Evolutionary conservation across 768 basidiomycete genomes (phyloP), one percentile per base, ranked within the genome.

Genomic region (Agaricus blazei): DNA sequence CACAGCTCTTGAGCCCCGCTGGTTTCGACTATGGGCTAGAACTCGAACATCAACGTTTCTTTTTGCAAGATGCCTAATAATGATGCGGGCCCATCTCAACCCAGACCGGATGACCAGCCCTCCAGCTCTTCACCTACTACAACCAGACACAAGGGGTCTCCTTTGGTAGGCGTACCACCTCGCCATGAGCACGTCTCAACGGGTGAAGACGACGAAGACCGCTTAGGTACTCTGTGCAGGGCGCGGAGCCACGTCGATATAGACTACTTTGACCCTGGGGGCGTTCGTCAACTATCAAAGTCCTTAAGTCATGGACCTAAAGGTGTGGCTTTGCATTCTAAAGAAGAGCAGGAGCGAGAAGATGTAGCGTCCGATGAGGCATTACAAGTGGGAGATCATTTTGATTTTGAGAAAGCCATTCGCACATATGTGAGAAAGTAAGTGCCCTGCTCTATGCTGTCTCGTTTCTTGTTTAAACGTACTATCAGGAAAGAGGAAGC

Each of bases 191-290:
- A 5, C 6, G 31, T 26, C 19, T 28, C 41, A 26, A 29, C 29
- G 49, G 15, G 11, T 34, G 34, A 34, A 5, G 41, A 4, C 11
- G 51, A 27, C 14, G 43, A 45, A 52, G 43, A 8, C 12, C 52
- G 3, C 7, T 23, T 19, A 6, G 43, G 23, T 34, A 14, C 29
- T 9, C 19, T 52, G 42, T 19, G 23, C 1, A 31, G 43, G 24
- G 26, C 52, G 9, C 31, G 9, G 11, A 73, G 70, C 48, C 70
- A 63, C 53, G 75, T 80, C 3, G 65, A 70, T 26, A 54, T 80
- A 19, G 78, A 76, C 45, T 75, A 74, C 59, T 84, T 85, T 60
- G 83, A 86, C 64, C 81, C 76, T 1, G 60, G 61, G 19, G 84
- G 83, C 8, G 75, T 81, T 36, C 63, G 60, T 3, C 59, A 70